Evolutionary conservation across 176 grass and related monocot species (phyloP), one percentile per base, ranked within the genome.

Genomic region (Typha latifolia): DNA sequence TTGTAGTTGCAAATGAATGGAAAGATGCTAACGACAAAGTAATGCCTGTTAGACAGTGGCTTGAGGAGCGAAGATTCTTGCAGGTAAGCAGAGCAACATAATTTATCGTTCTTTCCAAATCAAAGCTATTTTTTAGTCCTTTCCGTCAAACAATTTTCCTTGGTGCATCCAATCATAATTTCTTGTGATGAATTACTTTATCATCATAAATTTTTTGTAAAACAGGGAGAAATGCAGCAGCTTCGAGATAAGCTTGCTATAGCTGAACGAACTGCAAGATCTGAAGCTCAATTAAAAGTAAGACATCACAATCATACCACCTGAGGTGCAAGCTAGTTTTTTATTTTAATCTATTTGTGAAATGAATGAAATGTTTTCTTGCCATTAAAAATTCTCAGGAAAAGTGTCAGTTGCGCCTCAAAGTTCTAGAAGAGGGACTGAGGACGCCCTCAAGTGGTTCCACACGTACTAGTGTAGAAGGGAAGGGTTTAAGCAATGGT

Each of bases 11-110:
- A 80, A 97, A 97, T 76, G 94, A 92, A 69, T 92, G 88, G 88
- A 97, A 97, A 78, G 94, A 92, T 86, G 85, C 81, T 64, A 97
- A 90, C 82, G 94, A 92, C 52, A 97, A 97, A 92, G 94, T 97
- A 68, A 97, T 97, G 94, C 94, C 94, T 63, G 89, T 97, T 68
- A 97, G 81, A 67, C 94, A 97, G 70, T 97, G 94, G 94, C 94
- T 97, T 62, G 89, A 97, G 73, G 94, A 97, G 24, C 82, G 94
- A 83, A 92, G 94, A 49, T 97, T 97, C 73, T 73, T 97, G 81
- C 94, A 92, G 71, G 94, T 92, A 77, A 47, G 75, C 56, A 61
- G 50, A 27, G 61, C 70, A 67, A 51, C 29, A 4, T 56, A 19
- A 12, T 10, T 51, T 31, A 67, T 76, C 27, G 6, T 59, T 59